Evolutionary conservation across 805 yeast genomes (phyloP).

Genomic region (Jamesozyma jinghongensis): DNA sequence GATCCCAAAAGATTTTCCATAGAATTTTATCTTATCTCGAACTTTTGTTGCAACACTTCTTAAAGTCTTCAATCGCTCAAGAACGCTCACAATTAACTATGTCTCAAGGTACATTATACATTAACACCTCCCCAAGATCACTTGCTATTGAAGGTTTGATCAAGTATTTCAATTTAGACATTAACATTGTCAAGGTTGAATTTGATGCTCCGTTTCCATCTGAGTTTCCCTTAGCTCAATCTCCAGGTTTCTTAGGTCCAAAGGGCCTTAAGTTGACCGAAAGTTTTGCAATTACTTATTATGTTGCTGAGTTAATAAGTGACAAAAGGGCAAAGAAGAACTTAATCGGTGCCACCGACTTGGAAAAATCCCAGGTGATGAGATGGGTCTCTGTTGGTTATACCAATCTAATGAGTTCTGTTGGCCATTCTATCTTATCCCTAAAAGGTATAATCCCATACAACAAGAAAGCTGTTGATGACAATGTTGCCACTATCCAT

Average conservation of each 20-base stretch:
- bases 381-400: slow-evolving; percentile 74
- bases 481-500: slow-evolving; percentile 33
- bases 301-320: slow-evolving; percentile 33
- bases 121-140: slow-evolving; percentile 34
- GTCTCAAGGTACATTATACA: slow-evolving; percentile 63
- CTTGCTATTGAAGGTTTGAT: slow-evolving; percentile 41
- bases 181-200: slow-evolving; percentile 35
- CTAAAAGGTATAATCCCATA: slow-evolving; percentile 58
- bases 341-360: slow-evolving; percentile 44
- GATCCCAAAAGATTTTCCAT: too few relatives aligned
- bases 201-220: slow-evolving; percentile 35
- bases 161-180: slow-evolving; percentile 52
- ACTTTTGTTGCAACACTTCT: not conserved
- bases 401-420: slow-evolving; percentile 47
- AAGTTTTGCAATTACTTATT: slow-evolving; percentile 53
- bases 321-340: slow-evolving; percentile 32
- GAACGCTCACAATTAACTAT: slow-evolving; percentile 35
- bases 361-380: slow-evolving; percentile 37
- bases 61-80: not conserved
- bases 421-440: slow-evolving; percentile 48
- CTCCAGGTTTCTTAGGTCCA: slow-evolving; percentile 63
- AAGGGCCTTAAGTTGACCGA: slow-evolving; percentile 67
- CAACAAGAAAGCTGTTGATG: slow-evolving; percentile 62
- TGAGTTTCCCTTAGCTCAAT: slow-evolving; percentile 54
- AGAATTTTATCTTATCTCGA: not conserved